Evolutionary conservation across 2,329 filamentous ascomycete species (phyloP).

Genomic region (Aspergillus proliferans): DNA sequence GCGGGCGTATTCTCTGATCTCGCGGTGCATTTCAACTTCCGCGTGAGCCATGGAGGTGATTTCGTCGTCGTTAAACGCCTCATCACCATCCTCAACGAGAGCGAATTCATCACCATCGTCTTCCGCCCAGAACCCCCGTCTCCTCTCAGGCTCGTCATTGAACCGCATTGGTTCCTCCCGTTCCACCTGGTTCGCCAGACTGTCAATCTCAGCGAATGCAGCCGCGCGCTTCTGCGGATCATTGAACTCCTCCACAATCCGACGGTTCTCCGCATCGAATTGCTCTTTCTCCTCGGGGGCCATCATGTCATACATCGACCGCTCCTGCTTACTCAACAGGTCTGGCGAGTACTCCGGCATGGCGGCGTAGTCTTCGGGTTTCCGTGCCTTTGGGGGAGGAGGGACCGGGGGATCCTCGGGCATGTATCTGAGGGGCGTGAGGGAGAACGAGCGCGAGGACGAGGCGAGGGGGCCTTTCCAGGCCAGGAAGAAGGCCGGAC

Average conservation of each 20-base stretch:
- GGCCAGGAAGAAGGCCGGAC: slow-evolving; percentile 26
- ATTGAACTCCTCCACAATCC: slow-evolving; percentile 34
- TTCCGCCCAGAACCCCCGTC: slow-evolving; percentile 38
- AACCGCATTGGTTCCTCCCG: slow-evolving; percentile 25
- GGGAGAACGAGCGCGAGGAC: slow-evolving; percentile 28
- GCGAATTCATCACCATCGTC: slow-evolving; percentile 41
- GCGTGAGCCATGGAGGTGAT: slow-evolving; percentile 76
- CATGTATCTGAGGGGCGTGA: slow-evolving; percentile 26
- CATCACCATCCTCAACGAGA: slow-evolving; percentile 48
- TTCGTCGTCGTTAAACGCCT: slow-evolving; percentile 65
- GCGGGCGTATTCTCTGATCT: slow-evolving; percentile 80
- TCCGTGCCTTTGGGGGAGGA: slow-evolving; percentile 22
- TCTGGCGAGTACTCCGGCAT: slow-evolving; percentile 34
- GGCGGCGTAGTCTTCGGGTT: slow-evolving; percentile 22
- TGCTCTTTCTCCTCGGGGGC: slow-evolving; percentile 30
- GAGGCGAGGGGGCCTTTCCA: slow-evolving; percentile 23
- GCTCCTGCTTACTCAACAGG: slow-evolving; percentile 25
- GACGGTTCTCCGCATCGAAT: slow-evolving; percentile 32
- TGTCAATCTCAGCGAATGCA: slow-evolving; percentile 27
- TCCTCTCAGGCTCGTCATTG: slow-evolving; percentile 18
- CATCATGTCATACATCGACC: slow-evolving; percentile 34
- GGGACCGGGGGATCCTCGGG: slow-evolving; percentile 28
- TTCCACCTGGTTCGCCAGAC: slow-evolving; percentile 25
- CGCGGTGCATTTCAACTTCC: slow-evolving; percentile 81
- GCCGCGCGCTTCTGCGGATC: slow-evolving; percentile 23